Base-by-base conservation (phyloP, 495 filamentous ascomycete species). In the Parathielavia appendiculata region DNA sequence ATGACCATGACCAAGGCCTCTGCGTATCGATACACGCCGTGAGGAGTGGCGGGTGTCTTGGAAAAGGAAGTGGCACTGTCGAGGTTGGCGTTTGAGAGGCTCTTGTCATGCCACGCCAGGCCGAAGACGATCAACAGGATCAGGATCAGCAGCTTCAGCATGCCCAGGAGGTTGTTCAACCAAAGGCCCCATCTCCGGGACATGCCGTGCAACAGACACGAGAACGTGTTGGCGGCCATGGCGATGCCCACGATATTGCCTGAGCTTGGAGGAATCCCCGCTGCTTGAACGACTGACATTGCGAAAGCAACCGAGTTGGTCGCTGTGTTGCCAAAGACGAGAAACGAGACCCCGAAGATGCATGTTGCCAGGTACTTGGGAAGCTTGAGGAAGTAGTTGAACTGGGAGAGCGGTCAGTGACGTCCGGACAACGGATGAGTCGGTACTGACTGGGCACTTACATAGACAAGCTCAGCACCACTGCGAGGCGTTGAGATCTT, bases 131-230 rank as follows among this genome's bases (percentile, higher is more conserved):
- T 44, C 51, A 65, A 56, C 8, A 52, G 11, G 23, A 56, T 86
- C 76, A 51, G 87, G 57, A 65, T 61, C 20, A 48, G 34, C 40
- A 65, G 19, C 30, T 65, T 65, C 1, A 51, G 11, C 14, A 26
- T 53, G 11, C 63, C 63, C 8, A 65, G 36, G 11, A 65, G n/a
- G 47, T 61, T 65, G 56, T 65, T 65, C 40, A 65, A 39, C 19
- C 54, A 30, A 19, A 65, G 61, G 45, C 63, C 63, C 58, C 59
- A 65, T 57, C 57, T 61, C 20, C 63, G 57, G 17, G 63, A 65
- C 55, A 65, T 61, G 47, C 58, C 59, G 30, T 65, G 76, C 23
- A 89, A 68, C 5, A 89, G 75, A 22, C 78, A 78, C 35, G 83
- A 80, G 52, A 88, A 61, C 6, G 63, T 65, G 47, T 65, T 65